These are phyloP conservation scores for Candida xiaguanensis DNA, from an alignment of 805 yeast genomes.

Conservation along the genomic window DNA sequence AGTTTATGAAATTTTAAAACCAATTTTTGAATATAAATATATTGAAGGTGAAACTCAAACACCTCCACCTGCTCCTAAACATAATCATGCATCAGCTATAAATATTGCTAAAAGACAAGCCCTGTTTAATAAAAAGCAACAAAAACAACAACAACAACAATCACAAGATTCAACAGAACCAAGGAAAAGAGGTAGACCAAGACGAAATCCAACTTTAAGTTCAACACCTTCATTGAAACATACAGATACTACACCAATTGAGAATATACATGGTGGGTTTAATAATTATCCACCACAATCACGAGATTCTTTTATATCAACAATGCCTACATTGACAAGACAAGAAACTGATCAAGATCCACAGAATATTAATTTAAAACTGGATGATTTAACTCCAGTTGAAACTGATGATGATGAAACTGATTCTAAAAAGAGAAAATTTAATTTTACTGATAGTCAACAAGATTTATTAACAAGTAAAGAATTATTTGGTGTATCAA, in stretches of 20 bases:
- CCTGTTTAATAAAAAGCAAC: conserved; percentile 9
- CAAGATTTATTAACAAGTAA: conserved; percentile 33
- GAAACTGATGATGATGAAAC: conserved; percentile 29
- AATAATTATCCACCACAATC: conserved; percentile 18
- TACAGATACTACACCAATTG: conserved; percentile 30
- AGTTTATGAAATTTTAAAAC: conserved; percentile 52
- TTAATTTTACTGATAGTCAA: conserved; percentile 14
- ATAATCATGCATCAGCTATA: conserved; percentile 43
- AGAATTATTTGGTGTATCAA: conserved; percentile 40
- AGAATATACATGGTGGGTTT: conserved; percentile 16
- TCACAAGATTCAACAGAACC: conserved; percentile 4
- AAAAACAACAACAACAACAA: background rate
- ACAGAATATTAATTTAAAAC: conserved; percentile 29
- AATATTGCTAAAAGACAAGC: conserved; percentile 34
- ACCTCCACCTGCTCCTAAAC: conserved; percentile 49
- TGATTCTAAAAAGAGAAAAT: background rate
- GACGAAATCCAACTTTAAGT: conserved; percentile 22
- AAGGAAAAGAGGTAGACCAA: conserved; percentile 36
- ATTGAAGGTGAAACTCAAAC: conserved; percentile 38
- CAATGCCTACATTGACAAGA: conserved; percentile 16
- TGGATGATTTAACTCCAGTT: conserved; percentile 34
- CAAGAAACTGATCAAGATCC: conserved; percentile 43
- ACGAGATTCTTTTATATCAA: conserved; percentile 7
- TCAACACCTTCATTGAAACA: conserved; percentile 27
- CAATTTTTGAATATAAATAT: conserved; percentile 60